Evolutionary conservation across 2,329 filamentous ascomycete species (phyloP).

Genomic region (Dothistroma pini): DNA sequence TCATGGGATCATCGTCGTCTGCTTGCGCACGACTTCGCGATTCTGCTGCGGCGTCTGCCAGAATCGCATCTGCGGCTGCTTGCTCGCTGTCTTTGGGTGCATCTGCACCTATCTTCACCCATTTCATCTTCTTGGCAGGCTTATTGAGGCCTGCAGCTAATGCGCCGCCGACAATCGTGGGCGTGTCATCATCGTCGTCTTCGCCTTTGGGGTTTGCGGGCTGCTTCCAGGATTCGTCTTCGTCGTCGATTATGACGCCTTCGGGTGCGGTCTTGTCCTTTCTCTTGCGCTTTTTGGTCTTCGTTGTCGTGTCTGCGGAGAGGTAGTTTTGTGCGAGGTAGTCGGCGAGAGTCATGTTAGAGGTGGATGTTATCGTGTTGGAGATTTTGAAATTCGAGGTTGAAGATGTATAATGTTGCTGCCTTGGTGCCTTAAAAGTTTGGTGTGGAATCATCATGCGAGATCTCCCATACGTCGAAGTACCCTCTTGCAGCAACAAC

Average conservation of each 20-base stretch:
- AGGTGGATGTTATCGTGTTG: slow-evolving; percentile 2
- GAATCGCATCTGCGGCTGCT: slow-evolving; percentile 55
- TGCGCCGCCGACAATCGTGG: slow-evolving; percentile 40
- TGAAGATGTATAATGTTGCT: background rate
- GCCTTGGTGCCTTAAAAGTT: slow-evolving; percentile 6
- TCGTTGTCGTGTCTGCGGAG: slow-evolving; percentile 56
- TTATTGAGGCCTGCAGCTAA: slow-evolving; percentile 54
- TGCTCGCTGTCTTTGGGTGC: slow-evolving; percentile 52
- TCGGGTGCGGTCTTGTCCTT: slow-evolving; percentile 39
- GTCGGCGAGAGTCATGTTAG: slow-evolving; percentile 63
- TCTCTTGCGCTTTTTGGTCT: slow-evolving; percentile 53
- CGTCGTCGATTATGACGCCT: slow-evolving; percentile 48
- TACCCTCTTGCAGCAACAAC: background rate
- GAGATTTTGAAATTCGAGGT: slow-evolving; percentile 2
- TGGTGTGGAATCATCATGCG: background rate
- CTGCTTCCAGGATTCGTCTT: slow-evolving; percentile 54
- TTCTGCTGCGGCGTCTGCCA: slow-evolving; percentile 35
- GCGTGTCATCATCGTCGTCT: slow-evolving; percentile 55
- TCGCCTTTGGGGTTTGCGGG: slow-evolving; percentile 43
- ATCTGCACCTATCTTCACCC: slow-evolving; percentile 66
- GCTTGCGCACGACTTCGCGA: slow-evolving; percentile 28
- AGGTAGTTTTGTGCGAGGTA: slow-evolving; percentile 94
- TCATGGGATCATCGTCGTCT: slow-evolving; percentile 47
- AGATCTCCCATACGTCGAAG: background rate
- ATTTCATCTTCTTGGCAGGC: slow-evolving; percentile 71